Conservation (phyloP, 331 rosid species). For the Stylosanthes scabra region DNA sequence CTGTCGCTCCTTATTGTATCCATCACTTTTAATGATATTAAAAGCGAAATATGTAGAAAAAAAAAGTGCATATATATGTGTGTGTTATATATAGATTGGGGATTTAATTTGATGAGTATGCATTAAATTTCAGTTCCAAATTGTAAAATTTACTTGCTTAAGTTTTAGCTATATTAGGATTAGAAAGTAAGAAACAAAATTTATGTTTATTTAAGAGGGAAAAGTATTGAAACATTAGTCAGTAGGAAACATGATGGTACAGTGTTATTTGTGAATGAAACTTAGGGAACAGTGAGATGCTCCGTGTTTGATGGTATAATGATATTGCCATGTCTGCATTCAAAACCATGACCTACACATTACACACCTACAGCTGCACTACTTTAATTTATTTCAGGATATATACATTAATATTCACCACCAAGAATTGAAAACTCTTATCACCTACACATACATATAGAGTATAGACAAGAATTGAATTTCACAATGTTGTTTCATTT, state of each 20-base stretch:
- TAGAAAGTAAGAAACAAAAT: background rate
- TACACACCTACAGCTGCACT: background rate
- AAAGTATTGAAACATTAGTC: background rate
- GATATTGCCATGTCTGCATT: too few species aligned
- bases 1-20: too few species aligned
- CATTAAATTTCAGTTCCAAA: too few species aligned
- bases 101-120: too few species aligned
- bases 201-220: background rate
- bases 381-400: too few species aligned
- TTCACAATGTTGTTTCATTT: background rate
- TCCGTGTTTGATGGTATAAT: background rate
- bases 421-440: too few species aligned
- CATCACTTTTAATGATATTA: too few species aligned
- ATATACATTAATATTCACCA: too few species aligned
- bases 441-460: background rate
- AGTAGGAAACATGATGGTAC: background rate
- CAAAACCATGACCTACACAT: background rate
- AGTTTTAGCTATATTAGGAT: background rate
- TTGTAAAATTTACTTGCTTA: too few species aligned
- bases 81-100: too few species aligned
- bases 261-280: background rate
- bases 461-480: background rate
- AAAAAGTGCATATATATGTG: too few species aligned
- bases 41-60: too few species aligned
- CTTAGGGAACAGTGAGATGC: background rate